Base-by-base conservation (phyloP, 805 yeast species). In the Saccharomyces eubayanus region DNA sequence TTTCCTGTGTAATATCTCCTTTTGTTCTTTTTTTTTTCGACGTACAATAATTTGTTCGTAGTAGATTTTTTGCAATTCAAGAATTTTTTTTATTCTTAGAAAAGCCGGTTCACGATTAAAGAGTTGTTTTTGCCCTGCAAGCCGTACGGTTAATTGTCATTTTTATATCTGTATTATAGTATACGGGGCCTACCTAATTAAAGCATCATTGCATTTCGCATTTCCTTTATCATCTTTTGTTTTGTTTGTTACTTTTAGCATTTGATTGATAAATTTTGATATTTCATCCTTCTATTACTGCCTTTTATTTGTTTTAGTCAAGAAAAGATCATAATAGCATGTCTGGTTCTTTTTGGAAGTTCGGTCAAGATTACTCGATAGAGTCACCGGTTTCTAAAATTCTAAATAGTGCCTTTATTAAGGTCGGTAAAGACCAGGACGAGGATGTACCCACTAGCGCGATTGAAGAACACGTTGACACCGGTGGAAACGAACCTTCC, bases 281-380 rank as follows among this genome's bases (percentile, higher is more conserved):
- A 16, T 36, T 16, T 16, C 16, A 10, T 36, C 16, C 43, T 16
- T 16, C 16, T 36, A 36, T 36, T 36, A 16, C 43, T n/a, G 6
- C 16, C 6, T 6, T 36, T 36, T 6, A 36, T 36, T 36, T 30
- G 28, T 29, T 16, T 27, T 30, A n/a, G 8, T 43, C 10, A 6
- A 28, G 50, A 21, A 12, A 29, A 30, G 40, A 29, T 12, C 16
- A 40, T 41, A 30, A 31, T 24, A 28, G 28, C 14, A 73, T 74
- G 77, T 72, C 77, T 4, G 72, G 73, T n/a, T 71, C 85, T 40
- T 82, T 81, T 63, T 83, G 87, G 87, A 77, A 79, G 59, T 78
- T 79, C 63, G 81, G 81, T 12, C 81, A 78, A 62, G 84, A 78
- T 59, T 82, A 80, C 64, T 72, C 78, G 51, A 69, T 75, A 40